phyloP scores from a whole-genome alignment of 202 grass and related monocot species.

The Carex sylvatica region DNA sequence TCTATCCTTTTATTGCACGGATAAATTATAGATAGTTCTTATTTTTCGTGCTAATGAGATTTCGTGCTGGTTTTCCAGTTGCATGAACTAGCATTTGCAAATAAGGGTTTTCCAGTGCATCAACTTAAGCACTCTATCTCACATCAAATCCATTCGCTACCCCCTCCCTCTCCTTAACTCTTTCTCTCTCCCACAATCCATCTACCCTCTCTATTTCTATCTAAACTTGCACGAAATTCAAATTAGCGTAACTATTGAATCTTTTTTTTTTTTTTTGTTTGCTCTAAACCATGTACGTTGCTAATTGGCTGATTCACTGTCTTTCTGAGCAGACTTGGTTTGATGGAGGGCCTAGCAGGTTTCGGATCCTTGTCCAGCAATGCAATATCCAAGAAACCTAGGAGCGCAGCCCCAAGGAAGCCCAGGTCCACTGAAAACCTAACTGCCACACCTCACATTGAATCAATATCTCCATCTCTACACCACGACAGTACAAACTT shows the following conservation, averaged over 20 bases:
- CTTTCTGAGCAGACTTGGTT: conserved; percentile 21
- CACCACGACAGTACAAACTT: conserved; percentile 25
- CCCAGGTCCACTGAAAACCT: conserved; percentile 58
- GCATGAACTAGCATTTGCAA: not conserved
- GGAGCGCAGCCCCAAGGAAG: conserved; percentile 55
- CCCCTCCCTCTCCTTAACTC: not conserved
- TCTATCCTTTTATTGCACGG: not conserved
- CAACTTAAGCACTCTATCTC: not conserved
- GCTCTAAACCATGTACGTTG: not conserved
- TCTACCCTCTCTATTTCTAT: not conserved
- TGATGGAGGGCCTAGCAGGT: conserved; percentile 27
- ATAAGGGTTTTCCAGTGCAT: no score
- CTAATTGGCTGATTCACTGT: conserved; percentile 37
- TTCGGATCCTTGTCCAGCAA: conserved; percentile 21
- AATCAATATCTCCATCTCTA: conserved; percentile 36
- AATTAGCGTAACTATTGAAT: not conserved
- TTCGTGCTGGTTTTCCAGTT: not conserved
- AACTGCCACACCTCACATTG: conserved; percentile 23
- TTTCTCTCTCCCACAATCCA: not conserved
- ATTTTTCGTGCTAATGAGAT: not conserved
- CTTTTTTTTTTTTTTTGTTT: conserved; percentile 6
- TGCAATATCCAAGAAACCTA: conserved; percentile 37
- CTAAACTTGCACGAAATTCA: not conserved
- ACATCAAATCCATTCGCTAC: not conserved
- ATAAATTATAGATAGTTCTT: not conserved